Evolutionary conservation across 805 yeast species (phyloP).

Genomic region (Candida caryicola): DNA sequence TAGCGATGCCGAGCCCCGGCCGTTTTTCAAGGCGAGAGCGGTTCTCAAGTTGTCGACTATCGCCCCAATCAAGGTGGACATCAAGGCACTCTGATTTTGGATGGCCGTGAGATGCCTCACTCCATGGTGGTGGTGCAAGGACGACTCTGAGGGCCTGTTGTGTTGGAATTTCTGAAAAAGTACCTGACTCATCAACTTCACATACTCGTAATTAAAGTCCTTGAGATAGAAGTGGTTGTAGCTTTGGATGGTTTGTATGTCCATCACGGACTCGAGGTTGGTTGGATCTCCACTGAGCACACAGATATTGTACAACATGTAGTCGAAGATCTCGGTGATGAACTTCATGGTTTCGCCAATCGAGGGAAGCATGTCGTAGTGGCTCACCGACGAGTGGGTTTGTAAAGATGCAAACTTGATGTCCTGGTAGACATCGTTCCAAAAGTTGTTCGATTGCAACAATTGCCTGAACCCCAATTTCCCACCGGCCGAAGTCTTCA

Average conservation of each 20-base stretch:
- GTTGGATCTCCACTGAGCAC: constrained; percentile 9
- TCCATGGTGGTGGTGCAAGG: no score
- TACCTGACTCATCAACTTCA: constrained; percentile 4
- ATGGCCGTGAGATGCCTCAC: neutral
- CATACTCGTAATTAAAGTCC: constrained; percentile 17
- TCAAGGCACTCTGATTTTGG: constrained; percentile 11
- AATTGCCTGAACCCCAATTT: constrained; percentile 5
- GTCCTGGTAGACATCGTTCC: constrained; percentile 33
- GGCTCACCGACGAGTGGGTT: constrained; percentile 5
- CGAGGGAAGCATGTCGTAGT: constrained; percentile 11
- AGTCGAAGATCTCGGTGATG: constrained; percentile 23
- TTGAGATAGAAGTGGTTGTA: constrained; percentile 19
- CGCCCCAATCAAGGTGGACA: constrained; percentile 13
- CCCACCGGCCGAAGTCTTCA: neutral
- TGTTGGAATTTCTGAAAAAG: neutral
- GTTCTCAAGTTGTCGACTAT: constrained; percentile 18
- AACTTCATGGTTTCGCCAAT: constrained; percentile 13
- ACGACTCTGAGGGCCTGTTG: no score
- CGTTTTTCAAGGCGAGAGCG: constrained; percentile 4
- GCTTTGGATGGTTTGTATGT: constrained; percentile 8
- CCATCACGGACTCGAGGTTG: constrained; percentile 4
- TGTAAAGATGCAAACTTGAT: constrained; percentile 19
- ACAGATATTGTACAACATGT: constrained; percentile 18
- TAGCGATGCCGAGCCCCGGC: neutral
- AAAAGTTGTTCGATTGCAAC: constrained; percentile 16